Evolutionary conservation across 495 filamentous ascomycete genomes (phyloP).

Genomic region (Penicillium nucicola): DNA sequence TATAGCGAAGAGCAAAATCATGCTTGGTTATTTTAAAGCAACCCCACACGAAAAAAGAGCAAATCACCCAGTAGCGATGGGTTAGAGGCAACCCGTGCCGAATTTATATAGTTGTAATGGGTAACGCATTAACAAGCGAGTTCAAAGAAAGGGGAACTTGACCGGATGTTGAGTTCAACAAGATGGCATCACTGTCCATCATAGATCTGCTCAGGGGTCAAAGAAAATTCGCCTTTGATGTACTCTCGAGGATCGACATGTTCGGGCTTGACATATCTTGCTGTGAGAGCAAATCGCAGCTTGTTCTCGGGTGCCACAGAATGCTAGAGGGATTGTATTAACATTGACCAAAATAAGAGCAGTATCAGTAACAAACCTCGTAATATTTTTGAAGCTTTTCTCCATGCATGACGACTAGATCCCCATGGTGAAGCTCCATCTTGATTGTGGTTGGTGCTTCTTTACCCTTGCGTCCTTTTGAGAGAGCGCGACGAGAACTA

Average conservation of each 20-base stretch:
- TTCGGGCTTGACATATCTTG: slow-evolving; percentile 33
- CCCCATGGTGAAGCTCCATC: slow-evolving; percentile 66
- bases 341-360: neutral
- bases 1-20: neutral
- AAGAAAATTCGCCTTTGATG: slow-evolving; percentile 26
- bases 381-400: slow-evolving; percentile 65
- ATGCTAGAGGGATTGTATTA: slow-evolving; percentile 48
- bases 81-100: neutral
- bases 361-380: slow-evolving; percentile 49
- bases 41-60: neutral
- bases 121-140: neutral
- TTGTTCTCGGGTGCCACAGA: slow-evolving; percentile 52
- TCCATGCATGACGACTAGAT: slow-evolving; percentile 82
- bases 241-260: slow-evolving; percentile 13
- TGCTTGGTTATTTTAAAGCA: neutral
- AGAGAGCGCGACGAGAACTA: slow-evolving; percentile 5
- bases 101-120: neutral
- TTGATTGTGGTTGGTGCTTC: slow-evolving; percentile 22
- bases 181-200: slow-evolving; percentile 27
- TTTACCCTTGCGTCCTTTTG: slow-evolving; percentile 7
- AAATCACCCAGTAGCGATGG: too few species aligned
- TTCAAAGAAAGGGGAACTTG: too few species aligned
- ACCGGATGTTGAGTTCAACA: neutral
- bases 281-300: slow-evolving; percentile 62
- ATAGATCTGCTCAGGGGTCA: slow-evolving; percentile 28